phyloP scores from a whole-genome alignment of 371 early-diverging fungal genomes.

The Apophysomyces ossiformis region DNA sequence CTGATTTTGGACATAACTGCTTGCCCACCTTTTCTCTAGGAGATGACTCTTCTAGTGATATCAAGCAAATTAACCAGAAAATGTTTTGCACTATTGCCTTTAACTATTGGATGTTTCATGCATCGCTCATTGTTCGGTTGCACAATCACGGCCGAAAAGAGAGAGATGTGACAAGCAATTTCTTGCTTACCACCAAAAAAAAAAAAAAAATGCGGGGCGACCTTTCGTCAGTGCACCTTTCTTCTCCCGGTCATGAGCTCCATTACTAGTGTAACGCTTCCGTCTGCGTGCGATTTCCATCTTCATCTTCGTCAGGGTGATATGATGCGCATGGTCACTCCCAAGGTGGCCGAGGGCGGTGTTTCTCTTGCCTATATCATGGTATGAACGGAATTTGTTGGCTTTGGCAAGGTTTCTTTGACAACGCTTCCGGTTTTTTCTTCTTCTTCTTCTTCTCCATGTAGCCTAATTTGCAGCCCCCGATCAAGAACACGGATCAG shows the following conservation, averaged over 20 bases:
- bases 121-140: too few relatives aligned
- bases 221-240: not conserved
- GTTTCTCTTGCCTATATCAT: constrained; percentile 92
- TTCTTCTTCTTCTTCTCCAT: not conserved
- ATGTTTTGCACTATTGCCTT: too few relatives aligned
- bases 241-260: constrained; percentile 8
- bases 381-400: constrained; percentile 55
- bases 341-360: constrained; percentile 81
- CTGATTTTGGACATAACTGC: too few relatives aligned
- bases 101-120: too few relatives aligned
- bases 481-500: constrained; percentile 85
- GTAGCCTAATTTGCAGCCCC: constrained; percentile 93
- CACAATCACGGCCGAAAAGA: too few relatives aligned
- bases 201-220: not conserved
- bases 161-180: constrained; percentile 4
- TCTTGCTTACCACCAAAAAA: not conserved
- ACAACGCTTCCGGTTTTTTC: not conserved
- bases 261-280: constrained; percentile 54
- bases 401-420: not conserved
- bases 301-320: constrained; percentile 92
- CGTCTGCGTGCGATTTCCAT: constrained; percentile 91
- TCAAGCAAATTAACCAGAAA: too few relatives aligned
- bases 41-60: too few relatives aligned
- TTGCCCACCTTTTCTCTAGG: too few relatives aligned
- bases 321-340: constrained; percentile 91